These are phyloP conservation scores for Herpetospermum pedunculosum DNA, from an alignment of 306 rosid species.

Conservation along the genomic window DNA sequence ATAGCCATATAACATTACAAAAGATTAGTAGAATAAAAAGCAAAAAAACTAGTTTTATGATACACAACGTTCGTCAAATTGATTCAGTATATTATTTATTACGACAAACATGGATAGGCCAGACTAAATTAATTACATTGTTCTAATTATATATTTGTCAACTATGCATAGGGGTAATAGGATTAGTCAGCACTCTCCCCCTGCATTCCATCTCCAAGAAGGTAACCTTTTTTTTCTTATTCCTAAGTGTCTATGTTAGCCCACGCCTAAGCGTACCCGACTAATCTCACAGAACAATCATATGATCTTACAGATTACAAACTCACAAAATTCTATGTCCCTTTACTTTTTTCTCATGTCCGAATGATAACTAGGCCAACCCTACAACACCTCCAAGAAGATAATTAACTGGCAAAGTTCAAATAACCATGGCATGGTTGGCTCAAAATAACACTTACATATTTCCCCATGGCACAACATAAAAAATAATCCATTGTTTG, in stretches of 20 bases:
- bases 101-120: neutral
- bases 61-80: neutral
- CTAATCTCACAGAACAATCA: too few relatives aligned
- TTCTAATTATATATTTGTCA: neutral
- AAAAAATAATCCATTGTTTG: too few relatives aligned
- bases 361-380: neutral
- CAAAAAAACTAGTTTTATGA: neutral
- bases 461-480: neutral
- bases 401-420: neutral
- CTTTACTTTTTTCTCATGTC: neutral
- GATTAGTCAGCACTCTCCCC: neutral
- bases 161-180: neutral
- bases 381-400: neutral
- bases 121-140: neutral
- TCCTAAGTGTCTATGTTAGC: neutral
- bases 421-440: neutral
- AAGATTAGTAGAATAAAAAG: neutral
- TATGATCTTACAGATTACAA: neutral
- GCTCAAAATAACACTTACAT: neutral
- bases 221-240: neutral
- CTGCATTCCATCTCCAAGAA: neutral
- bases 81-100: neutral
- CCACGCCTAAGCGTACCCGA: too few relatives aligned
- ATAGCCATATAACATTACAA: neutral
- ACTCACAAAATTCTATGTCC: neutral